These are phyloP conservation scores for Magnolia officinalis DNA, from an alignment of 164 flowering plant species.

Conservation along the genomic window DNA sequence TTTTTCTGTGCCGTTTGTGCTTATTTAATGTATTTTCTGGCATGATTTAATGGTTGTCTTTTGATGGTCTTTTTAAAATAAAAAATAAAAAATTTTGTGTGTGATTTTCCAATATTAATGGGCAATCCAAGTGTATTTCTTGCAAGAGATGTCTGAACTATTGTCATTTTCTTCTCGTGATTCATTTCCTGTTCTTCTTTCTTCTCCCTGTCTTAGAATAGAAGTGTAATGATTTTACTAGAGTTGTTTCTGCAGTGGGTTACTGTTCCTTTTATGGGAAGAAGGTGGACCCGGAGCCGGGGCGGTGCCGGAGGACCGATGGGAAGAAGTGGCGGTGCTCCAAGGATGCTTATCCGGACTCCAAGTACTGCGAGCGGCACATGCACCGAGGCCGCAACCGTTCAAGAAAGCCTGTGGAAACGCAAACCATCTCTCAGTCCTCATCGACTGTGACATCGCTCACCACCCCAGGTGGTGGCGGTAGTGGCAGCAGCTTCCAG, in stretches of 20 bases:
- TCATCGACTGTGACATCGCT: slow-evolving; percentile 50
- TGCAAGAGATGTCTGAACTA: too few species aligned
- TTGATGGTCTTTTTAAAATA: too few species aligned
- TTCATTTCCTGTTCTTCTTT: not conserved
- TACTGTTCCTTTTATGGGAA: slow-evolving; percentile 70
- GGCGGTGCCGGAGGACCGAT: slow-evolving; percentile 71
- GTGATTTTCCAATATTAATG: too few species aligned
- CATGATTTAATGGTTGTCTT: too few species aligned
- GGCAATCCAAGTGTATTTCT: too few species aligned
- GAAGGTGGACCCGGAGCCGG: slow-evolving; percentile 71
- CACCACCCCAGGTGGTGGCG: slow-evolving; percentile 24
- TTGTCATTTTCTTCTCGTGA: not conserved
- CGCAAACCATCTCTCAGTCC: slow-evolving; percentile 67
- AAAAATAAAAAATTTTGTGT: not conserved
- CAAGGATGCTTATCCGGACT: slow-evolving; percentile 70
- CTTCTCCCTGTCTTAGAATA: not conserved
- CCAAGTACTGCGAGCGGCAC: slow-evolving; percentile 80
- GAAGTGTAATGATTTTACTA: not conserved
- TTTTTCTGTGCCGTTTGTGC: too few species aligned
- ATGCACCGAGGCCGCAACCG: slow-evolving; percentile 81
- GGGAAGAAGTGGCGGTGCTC: slow-evolving; percentile 86
- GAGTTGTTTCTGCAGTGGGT: slow-evolving; percentile 45
- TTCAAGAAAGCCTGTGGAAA: slow-evolving; percentile 99
- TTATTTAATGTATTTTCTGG: too few species aligned
- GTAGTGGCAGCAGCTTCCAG: slow-evolving; percentile 30